Conservation (phyloP, 1,139 yeast species). For the Taiozyma onychis region DNA sequence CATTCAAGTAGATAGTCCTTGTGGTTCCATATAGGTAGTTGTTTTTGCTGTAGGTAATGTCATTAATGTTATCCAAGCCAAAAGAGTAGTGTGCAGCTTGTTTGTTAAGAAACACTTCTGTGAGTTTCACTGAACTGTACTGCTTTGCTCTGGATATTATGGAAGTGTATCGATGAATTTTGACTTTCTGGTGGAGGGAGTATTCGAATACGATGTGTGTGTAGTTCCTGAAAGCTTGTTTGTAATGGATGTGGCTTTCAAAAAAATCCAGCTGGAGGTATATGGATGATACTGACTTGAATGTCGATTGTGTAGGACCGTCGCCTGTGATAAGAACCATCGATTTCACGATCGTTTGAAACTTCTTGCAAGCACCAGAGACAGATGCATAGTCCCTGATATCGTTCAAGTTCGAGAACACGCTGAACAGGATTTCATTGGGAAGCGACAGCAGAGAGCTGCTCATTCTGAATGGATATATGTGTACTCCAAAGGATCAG, state of each 20-base stretch:
- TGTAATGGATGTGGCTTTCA: neutral
- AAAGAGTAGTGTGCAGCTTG: constrained; percentile 4
- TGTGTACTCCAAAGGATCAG: neutral
- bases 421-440: neutral
- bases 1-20: constrained; percentile 4
- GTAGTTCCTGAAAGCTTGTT: neutral
- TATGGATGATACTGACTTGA: constrained; percentile 1
- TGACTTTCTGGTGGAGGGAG: neutral
- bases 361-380: constrained; percentile 2
- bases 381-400: constrained; percentile 1
- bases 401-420: constrained; percentile 1
- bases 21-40: constrained; percentile 4
- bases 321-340: constrained; percentile 5
- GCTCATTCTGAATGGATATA: neutral
- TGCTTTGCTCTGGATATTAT: neutral
- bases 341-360: constrained; percentile 1
- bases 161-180: neutral
- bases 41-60: neutral
- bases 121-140: neutral
- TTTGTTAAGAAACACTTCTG: constrained; percentile 2
- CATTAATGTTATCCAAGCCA: constrained; percentile 2
- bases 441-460: neutral
- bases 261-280: constrained; percentile 2
- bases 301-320: constrained; percentile 1
- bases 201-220: constrained; percentile 7